Percentiles rank a stretch among this genome's conserved stretches.
phyloP scores from a whole-genome alignment of 1,284 basidiomycete genomes.

The Microbotryum intermedium region DNA sequence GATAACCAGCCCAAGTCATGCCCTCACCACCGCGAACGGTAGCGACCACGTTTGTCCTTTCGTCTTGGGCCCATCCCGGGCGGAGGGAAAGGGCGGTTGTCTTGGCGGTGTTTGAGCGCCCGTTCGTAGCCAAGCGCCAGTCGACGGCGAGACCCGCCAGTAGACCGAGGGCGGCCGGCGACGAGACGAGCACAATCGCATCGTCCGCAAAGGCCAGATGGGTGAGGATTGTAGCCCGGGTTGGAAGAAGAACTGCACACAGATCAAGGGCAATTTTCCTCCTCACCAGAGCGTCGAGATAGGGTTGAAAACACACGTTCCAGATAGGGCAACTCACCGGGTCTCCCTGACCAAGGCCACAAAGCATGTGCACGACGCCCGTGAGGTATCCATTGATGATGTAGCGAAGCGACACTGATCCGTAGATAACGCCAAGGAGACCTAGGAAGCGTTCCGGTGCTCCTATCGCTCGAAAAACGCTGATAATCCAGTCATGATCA shows the following conservation, averaged over 20 bases:
- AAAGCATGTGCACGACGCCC: neutral
- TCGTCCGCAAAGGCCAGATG: conserved; percentile 5
- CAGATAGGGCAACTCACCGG: neutral
- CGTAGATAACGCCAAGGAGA: neutral
- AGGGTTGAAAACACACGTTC: conserved; percentile 2
- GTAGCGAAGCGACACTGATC: neutral
- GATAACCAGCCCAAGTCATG: too few relatives aligned
- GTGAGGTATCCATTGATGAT: conserved; percentile 5
- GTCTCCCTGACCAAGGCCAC: neutral
- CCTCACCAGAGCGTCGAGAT: neutral
- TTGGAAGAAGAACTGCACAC: too few relatives aligned
- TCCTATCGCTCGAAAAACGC: neutral
- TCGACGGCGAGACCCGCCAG: neutral
- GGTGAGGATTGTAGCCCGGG: neutral
- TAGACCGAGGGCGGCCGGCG: neutral
- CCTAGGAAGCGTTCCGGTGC: neutral
- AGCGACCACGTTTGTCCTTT: neutral
- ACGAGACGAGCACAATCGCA: neutral
- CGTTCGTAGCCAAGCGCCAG: neutral
- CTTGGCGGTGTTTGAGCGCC: neutral
- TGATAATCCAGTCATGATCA: conserved; percentile 2
- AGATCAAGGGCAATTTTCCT: neutral
- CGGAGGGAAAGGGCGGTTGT: neutral
- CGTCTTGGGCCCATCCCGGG: neutral
- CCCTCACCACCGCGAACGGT: neutral